Percentiles rank a stretch among this genome's conserved stretches.
These are phyloP conservation scores for Cercophora newfieldiana DNA, from an alignment of 495 filamentous ascomycete species.

Conservation along the genomic window DNA sequence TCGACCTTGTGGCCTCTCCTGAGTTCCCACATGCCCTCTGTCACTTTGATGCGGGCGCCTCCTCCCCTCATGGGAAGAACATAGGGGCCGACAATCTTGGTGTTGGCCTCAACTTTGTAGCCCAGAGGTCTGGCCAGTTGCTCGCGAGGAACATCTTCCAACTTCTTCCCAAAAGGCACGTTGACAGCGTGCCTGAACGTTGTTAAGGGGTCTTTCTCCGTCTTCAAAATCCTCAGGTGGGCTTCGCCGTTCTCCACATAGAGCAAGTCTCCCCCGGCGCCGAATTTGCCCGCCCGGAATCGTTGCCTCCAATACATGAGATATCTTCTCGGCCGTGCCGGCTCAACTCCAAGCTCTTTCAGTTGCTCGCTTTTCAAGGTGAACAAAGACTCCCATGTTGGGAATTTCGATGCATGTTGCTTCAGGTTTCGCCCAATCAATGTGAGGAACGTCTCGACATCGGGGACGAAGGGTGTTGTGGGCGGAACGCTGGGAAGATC, in stretches of 20 bases:
- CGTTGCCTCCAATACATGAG: constrained; percentile 82
- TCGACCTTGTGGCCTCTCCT: constrained; percentile 85
- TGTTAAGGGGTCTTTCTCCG: constrained; percentile 36
- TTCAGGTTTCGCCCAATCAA: constrained; percentile 85
- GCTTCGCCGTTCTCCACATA: constrained; percentile 72
- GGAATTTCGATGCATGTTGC: constrained; percentile 78
- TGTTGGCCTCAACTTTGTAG: constrained; percentile 63
- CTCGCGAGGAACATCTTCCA: constrained; percentile 27
- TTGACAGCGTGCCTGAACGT: constrained; percentile 62
- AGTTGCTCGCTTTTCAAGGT: constrained; percentile 72
- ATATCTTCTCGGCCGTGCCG: constrained; percentile 76
- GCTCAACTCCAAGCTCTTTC: constrained; percentile 80
- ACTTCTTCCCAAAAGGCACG: constrained; percentile 54
- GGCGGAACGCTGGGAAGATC: constrained; percentile 57
- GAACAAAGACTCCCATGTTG: constrained; percentile 88
- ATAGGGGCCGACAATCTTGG: constrained; percentile 69
- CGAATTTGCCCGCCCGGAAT: constrained; percentile 72
- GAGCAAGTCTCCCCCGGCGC: constrained; percentile 74
- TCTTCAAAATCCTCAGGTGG: constrained; percentile 66
- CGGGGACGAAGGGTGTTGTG: constrained; percentile 82
- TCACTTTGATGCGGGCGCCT: constrained; percentile 62
- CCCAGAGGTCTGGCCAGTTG: constrained; percentile 56
- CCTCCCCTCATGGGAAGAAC: constrained; percentile 65
- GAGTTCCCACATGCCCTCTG: constrained; percentile 89
- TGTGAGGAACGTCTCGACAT: constrained; percentile 83